phyloP scores from a whole-genome alignment of 2,329 filamentous ascomycete genomes.

The Pestalotiopsis fici region DNA sequence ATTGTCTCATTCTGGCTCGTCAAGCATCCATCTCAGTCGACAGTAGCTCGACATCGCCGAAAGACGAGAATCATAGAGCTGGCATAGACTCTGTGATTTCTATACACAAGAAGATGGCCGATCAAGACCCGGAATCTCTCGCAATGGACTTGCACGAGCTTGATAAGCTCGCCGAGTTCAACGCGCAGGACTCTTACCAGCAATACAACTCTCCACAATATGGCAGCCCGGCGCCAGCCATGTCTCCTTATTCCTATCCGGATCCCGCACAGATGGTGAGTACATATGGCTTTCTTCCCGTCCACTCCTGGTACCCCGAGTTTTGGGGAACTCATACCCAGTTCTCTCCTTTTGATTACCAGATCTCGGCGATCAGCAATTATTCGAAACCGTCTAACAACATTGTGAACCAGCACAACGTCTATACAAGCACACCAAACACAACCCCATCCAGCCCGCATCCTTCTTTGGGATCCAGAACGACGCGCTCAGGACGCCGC shows the following conservation, averaged over 20 bases:
- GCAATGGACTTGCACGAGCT: not conserved
- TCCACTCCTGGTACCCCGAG: not conserved
- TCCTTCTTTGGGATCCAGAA: slow-evolving; percentile 24
- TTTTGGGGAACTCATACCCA: not conserved
- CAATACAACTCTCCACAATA: slow-evolving; percentile 1
- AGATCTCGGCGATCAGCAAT: not conserved
- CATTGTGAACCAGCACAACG: not conserved
- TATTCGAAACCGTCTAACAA: not conserved
- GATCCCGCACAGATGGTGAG: slow-evolving; percentile 4
- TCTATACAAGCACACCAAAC: slow-evolving; percentile 48
- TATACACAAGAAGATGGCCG: not conserved
- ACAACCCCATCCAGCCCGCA: slow-evolving; percentile 50
- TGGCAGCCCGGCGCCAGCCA: slow-evolving; percentile 1
- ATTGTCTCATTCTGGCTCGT: not conserved
- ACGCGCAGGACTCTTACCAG: not conserved
- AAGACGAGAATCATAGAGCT: not conserved
- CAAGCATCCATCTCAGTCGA: not conserved
- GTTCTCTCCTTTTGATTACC: not conserved
- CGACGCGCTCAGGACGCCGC: slow-evolving; percentile 36
- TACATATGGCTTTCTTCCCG: not conserved
- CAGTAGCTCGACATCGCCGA: not conserved
- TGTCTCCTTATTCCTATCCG: slow-evolving; percentile 1
- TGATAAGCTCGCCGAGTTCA: not conserved
- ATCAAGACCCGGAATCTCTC: not conserved
- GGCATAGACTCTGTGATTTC: not conserved